Evolutionary conservation across 2,329 filamentous ascomycete species (phyloP).

Genomic region (Beauveria rudraprayagi): DNA sequence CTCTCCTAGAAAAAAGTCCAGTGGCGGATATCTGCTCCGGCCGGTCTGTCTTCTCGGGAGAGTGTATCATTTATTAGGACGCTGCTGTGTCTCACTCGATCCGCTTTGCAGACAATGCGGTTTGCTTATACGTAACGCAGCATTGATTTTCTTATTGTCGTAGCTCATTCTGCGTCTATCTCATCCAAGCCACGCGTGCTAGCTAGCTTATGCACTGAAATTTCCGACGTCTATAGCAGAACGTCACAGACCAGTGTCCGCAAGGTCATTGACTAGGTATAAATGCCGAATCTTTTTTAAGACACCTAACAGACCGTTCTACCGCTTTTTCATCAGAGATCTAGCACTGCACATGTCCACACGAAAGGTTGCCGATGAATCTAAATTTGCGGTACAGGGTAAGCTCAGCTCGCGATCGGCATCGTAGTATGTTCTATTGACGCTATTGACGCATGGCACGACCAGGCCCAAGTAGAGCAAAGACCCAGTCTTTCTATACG

Average conservation of each 20-base stretch:
- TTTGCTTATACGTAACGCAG: too few relatives aligned
- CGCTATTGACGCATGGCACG: background rate
- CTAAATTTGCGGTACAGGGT: background rate
- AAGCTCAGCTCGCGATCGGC: background rate
- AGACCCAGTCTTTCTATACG: background rate
- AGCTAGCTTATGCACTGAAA: too few relatives aligned
- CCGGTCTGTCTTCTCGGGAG: background rate
- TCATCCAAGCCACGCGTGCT: too few relatives aligned
- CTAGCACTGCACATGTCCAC: background rate
- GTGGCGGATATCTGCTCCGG: background rate
- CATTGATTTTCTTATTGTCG: too few relatives aligned
- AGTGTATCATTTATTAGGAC: background rate
- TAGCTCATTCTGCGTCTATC: too few relatives aligned
- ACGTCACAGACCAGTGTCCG: too few relatives aligned
- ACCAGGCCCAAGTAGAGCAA: background rate
- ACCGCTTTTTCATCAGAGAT: too few relatives aligned
- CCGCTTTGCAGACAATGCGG: background rate
- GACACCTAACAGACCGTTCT: background rate
- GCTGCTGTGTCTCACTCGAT: background rate
- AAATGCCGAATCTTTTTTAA: background rate
- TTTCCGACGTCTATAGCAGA: too few relatives aligned
- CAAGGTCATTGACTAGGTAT: background rate
- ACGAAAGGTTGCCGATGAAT: background rate
- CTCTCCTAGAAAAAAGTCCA: background rate
- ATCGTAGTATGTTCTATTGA: too few relatives aligned